Conservation (phyloP, 768 basidiomycete species). For the Pleurotus ostreatus region DNA sequence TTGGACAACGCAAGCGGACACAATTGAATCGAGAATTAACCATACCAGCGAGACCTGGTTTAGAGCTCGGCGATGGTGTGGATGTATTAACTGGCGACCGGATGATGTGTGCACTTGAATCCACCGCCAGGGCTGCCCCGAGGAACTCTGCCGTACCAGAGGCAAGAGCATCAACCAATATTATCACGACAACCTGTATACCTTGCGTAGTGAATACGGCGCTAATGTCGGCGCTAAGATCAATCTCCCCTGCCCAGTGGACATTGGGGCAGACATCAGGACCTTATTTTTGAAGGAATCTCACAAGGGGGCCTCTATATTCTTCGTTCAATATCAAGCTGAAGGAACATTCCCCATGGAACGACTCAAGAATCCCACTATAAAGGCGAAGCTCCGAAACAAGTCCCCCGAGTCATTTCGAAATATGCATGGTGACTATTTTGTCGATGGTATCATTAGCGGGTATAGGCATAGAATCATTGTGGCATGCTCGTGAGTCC, state of each 20-base stretch:
- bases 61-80: neutral
- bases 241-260: neutral
- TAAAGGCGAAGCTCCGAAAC: neutral
- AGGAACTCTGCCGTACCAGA: neutral
- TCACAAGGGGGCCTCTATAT: neutral
- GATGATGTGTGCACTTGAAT: neutral
- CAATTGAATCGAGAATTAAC: neutral
- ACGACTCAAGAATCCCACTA: neutral
- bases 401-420: neutral
- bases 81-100: neutral
- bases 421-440: neutral
- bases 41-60: neutral
- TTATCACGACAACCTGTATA: neutral
- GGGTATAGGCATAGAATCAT: neutral
- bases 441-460: neutral
- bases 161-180: neutral
- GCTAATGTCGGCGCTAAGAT: neutral
- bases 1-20: neutral
- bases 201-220: neutral
- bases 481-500: neutral
- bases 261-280: neutral
- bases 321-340: slow-evolving; percentile 1
- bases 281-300: neutral
- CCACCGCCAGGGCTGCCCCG: neutral
- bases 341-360: neutral